A percentile compares a stretch with the other conserved stretches of the same genome.
Evolutionary conservation across 257 asterid genomes (phyloP).

Genomic region (Salvia hispanica): DNA sequence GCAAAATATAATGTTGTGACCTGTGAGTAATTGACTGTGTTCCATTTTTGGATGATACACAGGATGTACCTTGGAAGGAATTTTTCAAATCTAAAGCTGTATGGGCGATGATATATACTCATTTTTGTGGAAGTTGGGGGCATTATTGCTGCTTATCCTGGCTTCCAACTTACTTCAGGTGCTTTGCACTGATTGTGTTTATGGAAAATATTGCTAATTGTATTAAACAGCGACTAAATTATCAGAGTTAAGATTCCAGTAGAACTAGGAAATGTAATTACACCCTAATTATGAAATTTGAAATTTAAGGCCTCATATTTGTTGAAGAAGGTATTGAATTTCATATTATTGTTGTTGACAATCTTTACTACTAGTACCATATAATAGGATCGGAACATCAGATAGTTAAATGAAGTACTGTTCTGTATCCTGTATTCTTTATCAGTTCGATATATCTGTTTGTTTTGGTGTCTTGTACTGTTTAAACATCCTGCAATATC

Average conservation of each 20-base stretch:
- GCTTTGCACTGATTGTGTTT: neutral
- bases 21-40: constrained; percentile 13
- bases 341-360: neutral
- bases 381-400: neutral
- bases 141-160: constrained; percentile 91
- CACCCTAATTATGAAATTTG: neutral
- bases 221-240: no score
- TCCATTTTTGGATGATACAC: constrained; percentile 33
- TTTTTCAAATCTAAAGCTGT: constrained; percentile 87
- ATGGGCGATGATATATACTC: constrained; percentile 99
- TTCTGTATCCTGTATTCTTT: constrained; percentile 18
- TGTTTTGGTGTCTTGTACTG: neutral
- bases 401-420: neutral
- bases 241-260: neutral
- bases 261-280: neutral
- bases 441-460: constrained; percentile 8
- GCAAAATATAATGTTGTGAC: neutral
- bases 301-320: neutral
- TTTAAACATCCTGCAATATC: constrained; percentile 30
- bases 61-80: constrained; percentile 96
- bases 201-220: neutral
- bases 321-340: neutral
- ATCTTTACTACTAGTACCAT: neutral
- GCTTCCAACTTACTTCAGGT: constrained; percentile 99
- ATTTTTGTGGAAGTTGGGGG: constrained; percentile 99